Base-by-base conservation (phyloP, 177 flowering plant species). In the Vitis hybrid region DNA sequence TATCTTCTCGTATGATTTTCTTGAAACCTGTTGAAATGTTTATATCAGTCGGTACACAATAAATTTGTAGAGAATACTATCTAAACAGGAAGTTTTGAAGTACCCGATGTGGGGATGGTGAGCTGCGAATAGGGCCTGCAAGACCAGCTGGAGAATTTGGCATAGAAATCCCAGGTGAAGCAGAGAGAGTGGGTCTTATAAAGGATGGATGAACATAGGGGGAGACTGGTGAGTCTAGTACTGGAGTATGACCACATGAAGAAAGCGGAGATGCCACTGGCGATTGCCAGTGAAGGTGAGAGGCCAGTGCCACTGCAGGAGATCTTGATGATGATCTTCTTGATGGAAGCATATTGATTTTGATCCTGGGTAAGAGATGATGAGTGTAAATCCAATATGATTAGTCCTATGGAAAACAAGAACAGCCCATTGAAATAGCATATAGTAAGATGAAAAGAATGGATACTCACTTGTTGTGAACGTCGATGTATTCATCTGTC, bases 401-500 rank as follows among this genome's bases (percentile, higher is more conserved):
- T 38, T 8, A 49, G 10, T 47, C 5, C 11, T 13, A 52, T n/a
- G 19, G 4, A 64, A 55, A 58, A 24, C 11, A n/a, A 54, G 7
- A 72, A 60, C 7, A 53, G 65, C 31, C 10, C 3, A 14, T 6
- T 47, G 47, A 20, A 3, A 22, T 1, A 6, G 11, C 7, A 22
- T 22, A 13, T 15, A 22, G 31, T 9, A 7, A 31, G 59, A 11
- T 3, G 17, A 22, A 12, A 19, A 50, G 0, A 12, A 2, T 13
- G 11, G 5, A 22, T n/a, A 11, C 79, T 78, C 67, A 87, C 91
- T 72, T 85, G 80, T 77, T 76, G 60, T 85, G 87, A 31, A 82
- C 78, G 14, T 84, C 88, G 28, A 82, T 82, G 54, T 77, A 84
- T 8, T 75, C 83, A 72, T 88, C 91, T 0, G 91, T 88, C 66